phyloP scores from a whole-genome alignment of 1,284 basidiomycete genomes.

The Naganishia albida region DNA sequence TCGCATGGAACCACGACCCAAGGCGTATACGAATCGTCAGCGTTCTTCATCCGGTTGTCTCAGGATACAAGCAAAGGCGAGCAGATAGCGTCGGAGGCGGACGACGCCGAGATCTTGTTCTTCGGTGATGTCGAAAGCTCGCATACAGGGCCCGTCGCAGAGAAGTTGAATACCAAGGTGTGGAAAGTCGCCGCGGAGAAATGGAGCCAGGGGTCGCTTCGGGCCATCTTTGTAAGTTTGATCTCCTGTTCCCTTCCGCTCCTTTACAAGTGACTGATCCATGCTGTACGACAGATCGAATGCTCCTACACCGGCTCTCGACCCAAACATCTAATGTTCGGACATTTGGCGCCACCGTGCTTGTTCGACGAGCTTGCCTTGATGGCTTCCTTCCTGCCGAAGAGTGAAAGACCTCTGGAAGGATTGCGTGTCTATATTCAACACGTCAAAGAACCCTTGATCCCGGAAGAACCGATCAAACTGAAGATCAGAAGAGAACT shows the following conservation, averaged over 20 bases:
- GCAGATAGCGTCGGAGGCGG: constrained; percentile 28
- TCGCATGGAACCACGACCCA: constrained; percentile 49
- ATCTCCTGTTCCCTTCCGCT: not conserved
- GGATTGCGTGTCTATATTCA: constrained; percentile 49
- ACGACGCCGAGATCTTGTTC: constrained; percentile 45
- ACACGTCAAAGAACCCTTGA: constrained; percentile 51
- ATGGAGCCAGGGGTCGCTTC: constrained; percentile 42
- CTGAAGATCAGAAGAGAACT: constrained; percentile 44
- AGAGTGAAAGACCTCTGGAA: constrained; percentile 38
- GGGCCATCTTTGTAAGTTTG: constrained; percentile 49
- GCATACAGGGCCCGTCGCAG: constrained; percentile 8
- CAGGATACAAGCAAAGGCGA: constrained; percentile 30
- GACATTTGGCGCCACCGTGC: constrained; percentile 48
- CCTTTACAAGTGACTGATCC: constrained; percentile 20
- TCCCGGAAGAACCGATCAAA: constrained; percentile 42
- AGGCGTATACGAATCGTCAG: constrained; percentile 49
- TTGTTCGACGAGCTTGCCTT: constrained; percentile 46
- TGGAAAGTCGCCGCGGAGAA: constrained; percentile 48
- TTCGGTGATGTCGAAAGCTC: constrained; percentile 50
- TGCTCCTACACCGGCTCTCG: constrained; percentile 51
- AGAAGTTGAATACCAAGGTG: constrained; percentile 33
- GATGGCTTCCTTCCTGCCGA: constrained; percentile 36
- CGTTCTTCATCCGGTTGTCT: constrained; percentile 50
- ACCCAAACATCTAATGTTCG: constrained; percentile 48
- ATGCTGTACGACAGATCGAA: constrained; percentile 45